Percentiles rank a stretch among this genome's conserved stretches.
phyloP scores from a whole-genome alignment of 345 rosid genomes.

The Balakata baccata region DNA sequence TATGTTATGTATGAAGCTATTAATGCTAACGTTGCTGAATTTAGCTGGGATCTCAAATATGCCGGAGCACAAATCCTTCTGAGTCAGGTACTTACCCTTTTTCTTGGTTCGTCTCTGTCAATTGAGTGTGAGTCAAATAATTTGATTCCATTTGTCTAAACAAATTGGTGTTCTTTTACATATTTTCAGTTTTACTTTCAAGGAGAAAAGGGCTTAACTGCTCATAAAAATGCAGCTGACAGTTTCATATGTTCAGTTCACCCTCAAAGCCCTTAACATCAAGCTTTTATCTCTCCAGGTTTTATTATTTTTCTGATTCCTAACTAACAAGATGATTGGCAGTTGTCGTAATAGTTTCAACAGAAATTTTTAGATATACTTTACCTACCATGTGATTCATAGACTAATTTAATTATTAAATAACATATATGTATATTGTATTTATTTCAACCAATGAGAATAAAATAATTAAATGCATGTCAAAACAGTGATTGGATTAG shows the following conservation, averaged over 20 bases:
- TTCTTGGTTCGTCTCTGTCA: not conserved
- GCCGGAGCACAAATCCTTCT: conserved; percentile 80
- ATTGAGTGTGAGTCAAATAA: not conserved
- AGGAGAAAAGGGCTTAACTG: conserved; percentile 40
- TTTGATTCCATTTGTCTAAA: not conserved
- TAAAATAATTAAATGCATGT: too few species aligned
- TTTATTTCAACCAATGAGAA: too few species aligned
- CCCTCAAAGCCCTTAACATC: conserved; percentile 70
- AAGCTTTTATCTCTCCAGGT: conserved; percentile 62
- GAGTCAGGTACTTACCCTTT: conserved; percentile 42
- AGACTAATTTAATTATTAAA: too few species aligned
- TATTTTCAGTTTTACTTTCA: conserved; percentile 50
- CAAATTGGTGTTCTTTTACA: not conserved
- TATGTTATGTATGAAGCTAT: conserved; percentile 54
- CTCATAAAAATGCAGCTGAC: conserved; percentile 63
- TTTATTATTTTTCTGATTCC: not conserved
- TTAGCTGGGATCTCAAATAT: conserved; percentile 91
- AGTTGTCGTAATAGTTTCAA: too few species aligned
- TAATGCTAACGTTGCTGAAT: conserved; percentile 61
- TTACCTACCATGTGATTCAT: too few species aligned
- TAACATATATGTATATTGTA: too few species aligned
- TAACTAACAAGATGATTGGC: too few species aligned
- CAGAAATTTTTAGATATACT: too few species aligned
- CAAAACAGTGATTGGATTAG: too few species aligned
- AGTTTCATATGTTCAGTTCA: conserved; percentile 68